phyloP scores from a whole-genome alignment of 176 grass and related monocot species.

The Oryza meridionalis region DNA sequence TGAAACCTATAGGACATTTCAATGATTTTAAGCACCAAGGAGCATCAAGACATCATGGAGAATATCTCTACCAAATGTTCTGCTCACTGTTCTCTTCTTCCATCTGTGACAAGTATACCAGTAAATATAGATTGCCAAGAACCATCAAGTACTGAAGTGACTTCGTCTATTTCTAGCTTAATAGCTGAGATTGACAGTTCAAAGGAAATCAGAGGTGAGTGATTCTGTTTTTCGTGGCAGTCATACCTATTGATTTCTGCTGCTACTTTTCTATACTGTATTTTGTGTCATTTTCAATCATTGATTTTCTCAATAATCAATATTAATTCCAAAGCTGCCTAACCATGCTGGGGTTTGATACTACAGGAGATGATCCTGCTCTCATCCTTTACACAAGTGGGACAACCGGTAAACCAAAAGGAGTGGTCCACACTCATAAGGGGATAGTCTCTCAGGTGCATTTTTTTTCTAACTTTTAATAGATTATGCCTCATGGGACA shows the following conservation, averaged over 20 bases:
- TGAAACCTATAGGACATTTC: constrained; percentile 75
- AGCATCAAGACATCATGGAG: constrained; percentile 75
- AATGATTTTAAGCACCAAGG: constrained; percentile 87
- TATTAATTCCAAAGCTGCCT: constrained; percentile 24
- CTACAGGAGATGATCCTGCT: constrained; percentile 85
- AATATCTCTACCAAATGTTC: constrained; percentile 85
- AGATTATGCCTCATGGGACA: neutral
- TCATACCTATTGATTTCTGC: constrained; percentile 21
- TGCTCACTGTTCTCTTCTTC: constrained; percentile 75
- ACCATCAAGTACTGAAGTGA: constrained; percentile 44
- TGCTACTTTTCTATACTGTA: constrained; percentile 1
- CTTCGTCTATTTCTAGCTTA: constrained; percentile 55
- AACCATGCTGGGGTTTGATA: constrained; percentile 29
- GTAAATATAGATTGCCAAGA: constrained; percentile 48
- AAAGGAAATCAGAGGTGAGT: constrained; percentile 50
- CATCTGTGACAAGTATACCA: constrained; percentile 58
- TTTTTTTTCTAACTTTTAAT: constrained; percentile 33
- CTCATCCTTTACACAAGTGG: constrained; percentile 99
- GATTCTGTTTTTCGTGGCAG: neutral
- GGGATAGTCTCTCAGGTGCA: constrained; percentile 82
- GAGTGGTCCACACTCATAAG: constrained; percentile 86
- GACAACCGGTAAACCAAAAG: constrained; percentile 98
- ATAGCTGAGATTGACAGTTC: constrained; percentile 61
- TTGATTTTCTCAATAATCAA: neutral
- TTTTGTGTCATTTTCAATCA: constrained; percentile 6